Base-by-base conservation (phyloP, 202 grass and related monocot species). In the Musa balbisiana region DNA sequence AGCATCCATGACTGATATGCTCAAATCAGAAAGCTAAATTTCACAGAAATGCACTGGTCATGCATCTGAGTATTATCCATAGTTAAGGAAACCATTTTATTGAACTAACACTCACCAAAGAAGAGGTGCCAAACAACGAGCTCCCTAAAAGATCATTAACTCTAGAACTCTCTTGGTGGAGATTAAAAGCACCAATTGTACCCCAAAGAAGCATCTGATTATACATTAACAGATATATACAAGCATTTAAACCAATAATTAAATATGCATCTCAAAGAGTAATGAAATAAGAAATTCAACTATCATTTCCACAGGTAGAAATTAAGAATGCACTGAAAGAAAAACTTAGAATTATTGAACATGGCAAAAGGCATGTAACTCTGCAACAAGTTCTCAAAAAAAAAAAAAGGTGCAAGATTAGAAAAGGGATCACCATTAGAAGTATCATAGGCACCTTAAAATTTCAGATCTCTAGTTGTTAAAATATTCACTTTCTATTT, bases 201-300 rank as follows among this genome's bases (percentile, higher is more conserved):
- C 89, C 82, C 84, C 88, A 91, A 10, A 98, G 62, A 79, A 98
- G 72, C 79, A 89, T 82, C 94, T 91, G 83, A 72, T 80, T 78
- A 82, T 73, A 68, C 8, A 8, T 76, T 74, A 67, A 78, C 19
- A 64, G 58, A 1, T 51, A 66, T 10, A 59, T 77, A 82, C 63
- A 0, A 75, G 52, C 29, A 55, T 51, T 23, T 23, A 54, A 49
- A 49, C 55, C 17, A 62, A 25, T 55, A 16, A 62, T 52, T 53
- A 11, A 49, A 59, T 8, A 72, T 68, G 20, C 23, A 63, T 66
- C 73, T 62, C 20, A n/a, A 55, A 78, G 4, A 54, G 33, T 54
- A 49, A 55, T 26, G 64, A 78, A 55, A 53, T 69, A 78, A 67
- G 10, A 25, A 17, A 26, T n/a, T 17, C 2, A 49, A 11, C n/a